A percentile compares a stretch with the other conserved stretches of the same genome.
These are phyloP conservation scores for Fragaria nilgerrensis DNA, from an alignment of 306 rosid genomes.

Conservation along the genomic window DNA sequence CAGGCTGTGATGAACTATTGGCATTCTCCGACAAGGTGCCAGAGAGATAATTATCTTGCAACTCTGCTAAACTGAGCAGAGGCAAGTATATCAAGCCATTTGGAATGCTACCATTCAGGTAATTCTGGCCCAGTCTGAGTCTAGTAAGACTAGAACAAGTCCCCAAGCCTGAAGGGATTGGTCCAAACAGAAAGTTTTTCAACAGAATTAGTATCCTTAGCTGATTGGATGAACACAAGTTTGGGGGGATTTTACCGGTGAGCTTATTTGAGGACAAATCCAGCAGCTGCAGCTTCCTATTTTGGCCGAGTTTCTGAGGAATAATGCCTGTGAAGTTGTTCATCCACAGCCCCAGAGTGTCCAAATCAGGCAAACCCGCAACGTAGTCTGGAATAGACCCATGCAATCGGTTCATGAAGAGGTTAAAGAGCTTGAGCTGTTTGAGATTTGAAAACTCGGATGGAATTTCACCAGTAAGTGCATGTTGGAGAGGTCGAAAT, in stretches of 20 bases:
- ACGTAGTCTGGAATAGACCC: slow-evolving; percentile 81
- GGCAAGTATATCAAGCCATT: slow-evolving; percentile 78
- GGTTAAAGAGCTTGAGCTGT: slow-evolving; percentile 67
- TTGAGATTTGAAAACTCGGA: slow-evolving; percentile 56
- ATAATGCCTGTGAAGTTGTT: slow-evolving; percentile 87
- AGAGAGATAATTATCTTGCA: slow-evolving; percentile 68
- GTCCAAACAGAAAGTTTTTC: slow-evolving; percentile 77
- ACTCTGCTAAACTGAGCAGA: slow-evolving; percentile 57
- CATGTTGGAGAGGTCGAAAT: slow-evolving; percentile 76
- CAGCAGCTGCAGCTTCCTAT: slow-evolving; percentile 61
- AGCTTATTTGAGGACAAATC: slow-evolving; percentile 89
- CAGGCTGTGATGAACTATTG: slow-evolving; percentile 49
- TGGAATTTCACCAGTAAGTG: slow-evolving; percentile 79
- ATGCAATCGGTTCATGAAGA: slow-evolving; percentile 75
- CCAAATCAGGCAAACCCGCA: slow-evolving; percentile 60
- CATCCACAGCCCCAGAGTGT: slow-evolving; percentile 65
- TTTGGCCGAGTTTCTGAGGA: slow-evolving; percentile 67
- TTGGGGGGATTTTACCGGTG: slow-evolving; percentile 71
- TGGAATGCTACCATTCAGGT: slow-evolving; percentile 81
- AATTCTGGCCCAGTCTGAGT: slow-evolving; percentile 70
- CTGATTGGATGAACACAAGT: slow-evolving; percentile 59
- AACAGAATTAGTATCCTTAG: slow-evolving; percentile 65
- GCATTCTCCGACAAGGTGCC: slow-evolving; percentile 65
- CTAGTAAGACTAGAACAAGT: slow-evolving; percentile 64
- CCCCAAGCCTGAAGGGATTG: slow-evolving; percentile 67